These are phyloP conservation scores for Hyphodiscus hymeniophilus DNA, from an alignment of 495 filamentous ascomycete species.

Conservation along the genomic window DNA sequence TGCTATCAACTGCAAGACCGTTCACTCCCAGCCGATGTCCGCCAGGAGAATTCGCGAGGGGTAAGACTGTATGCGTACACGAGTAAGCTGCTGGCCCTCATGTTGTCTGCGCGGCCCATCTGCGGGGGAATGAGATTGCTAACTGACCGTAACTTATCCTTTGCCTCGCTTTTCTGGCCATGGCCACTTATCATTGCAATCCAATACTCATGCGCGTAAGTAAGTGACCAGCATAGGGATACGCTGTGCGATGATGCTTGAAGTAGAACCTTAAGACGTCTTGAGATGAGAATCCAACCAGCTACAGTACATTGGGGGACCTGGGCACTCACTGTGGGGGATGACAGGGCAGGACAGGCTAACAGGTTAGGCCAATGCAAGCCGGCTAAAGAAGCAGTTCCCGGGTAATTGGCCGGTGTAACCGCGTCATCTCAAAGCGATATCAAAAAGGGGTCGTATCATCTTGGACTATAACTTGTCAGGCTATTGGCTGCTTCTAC, in stretches of 20 bases:
- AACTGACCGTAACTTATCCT: conserved; percentile 7
- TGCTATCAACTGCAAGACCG: conserved; percentile 77
- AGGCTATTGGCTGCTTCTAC: too few species aligned
- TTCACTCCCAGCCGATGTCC: conserved; percentile 93
- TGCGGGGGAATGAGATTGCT: too few species aligned
- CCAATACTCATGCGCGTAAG: background rate
- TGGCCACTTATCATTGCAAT: conserved; percentile 4
- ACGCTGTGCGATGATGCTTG: background rate
- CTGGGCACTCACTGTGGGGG: too few species aligned
- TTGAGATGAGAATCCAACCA: background rate
- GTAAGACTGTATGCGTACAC: conserved; percentile 59
- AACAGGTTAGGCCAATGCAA: too few species aligned
- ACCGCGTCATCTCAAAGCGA: too few species aligned
- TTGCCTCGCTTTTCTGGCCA: conserved; percentile 8
- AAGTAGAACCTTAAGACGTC: background rate
- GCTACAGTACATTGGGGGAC: too few species aligned
- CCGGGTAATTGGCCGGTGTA: too few species aligned
- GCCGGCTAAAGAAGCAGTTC: too few species aligned
- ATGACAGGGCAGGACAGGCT: too few species aligned
- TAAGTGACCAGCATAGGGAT: background rate
- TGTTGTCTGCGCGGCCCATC: background rate
- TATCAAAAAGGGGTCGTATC: too few species aligned
- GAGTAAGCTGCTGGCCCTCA: background rate
- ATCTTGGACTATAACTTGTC: too few species aligned
- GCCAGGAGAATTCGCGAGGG: conserved; percentile 81